A percentile compares a stretch with the other conserved stretches of the same genome.
Conservation (phyloP, 805 yeast genomes). For the Lipomyces chichibuensis region DNA sequence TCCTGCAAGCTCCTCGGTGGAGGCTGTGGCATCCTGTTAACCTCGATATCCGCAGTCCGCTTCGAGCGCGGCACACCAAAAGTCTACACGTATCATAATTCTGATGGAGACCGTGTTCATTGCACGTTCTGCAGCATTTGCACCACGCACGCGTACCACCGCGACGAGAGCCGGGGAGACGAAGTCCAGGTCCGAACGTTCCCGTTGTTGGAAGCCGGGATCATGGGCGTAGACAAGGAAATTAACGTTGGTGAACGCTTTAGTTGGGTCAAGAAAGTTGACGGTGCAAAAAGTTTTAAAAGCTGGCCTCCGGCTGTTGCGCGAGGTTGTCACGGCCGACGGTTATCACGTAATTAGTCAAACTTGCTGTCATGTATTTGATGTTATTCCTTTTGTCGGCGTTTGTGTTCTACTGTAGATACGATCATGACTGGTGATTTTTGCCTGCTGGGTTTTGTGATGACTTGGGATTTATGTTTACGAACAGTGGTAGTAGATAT, state of each 20-base stretch:
- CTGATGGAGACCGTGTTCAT: constrained; percentile 23
- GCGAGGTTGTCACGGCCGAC: constrained; percentile 23
- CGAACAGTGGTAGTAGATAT: background rate
- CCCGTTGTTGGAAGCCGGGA: constrained; percentile 29
- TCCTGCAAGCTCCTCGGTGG: constrained; percentile 35
- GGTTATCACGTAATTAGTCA: constrained; percentile 3
- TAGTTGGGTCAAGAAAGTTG: constrained; percentile 34
- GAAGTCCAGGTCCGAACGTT: constrained; percentile 34
- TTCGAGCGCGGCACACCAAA: constrained; percentile 30
- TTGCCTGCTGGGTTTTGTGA: background rate
- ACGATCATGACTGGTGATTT: background rate
- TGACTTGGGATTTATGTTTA: background rate
- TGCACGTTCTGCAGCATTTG: constrained; percentile 34
- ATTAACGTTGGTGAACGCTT: constrained; percentile 31
- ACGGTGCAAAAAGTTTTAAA: constrained; percentile 30
- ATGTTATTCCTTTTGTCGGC: background rate
- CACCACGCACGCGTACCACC: constrained; percentile 36
- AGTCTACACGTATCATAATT: constrained; percentile 29
- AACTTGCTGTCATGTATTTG: background rate
- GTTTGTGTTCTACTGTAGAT: background rate
- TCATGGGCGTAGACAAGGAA: constrained; percentile 34
- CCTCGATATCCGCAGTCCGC: constrained; percentile 31
- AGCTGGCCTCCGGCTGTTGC: constrained; percentile 29
- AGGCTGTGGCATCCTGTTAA: constrained; percentile 34
- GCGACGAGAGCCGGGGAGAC: constrained; percentile 34